Evolutionary conservation across 768 basidiomycete genomes (phyloP), one percentile per base, ranked within the genome.

Genomic region (Melanogaster broomeanus): DNA sequence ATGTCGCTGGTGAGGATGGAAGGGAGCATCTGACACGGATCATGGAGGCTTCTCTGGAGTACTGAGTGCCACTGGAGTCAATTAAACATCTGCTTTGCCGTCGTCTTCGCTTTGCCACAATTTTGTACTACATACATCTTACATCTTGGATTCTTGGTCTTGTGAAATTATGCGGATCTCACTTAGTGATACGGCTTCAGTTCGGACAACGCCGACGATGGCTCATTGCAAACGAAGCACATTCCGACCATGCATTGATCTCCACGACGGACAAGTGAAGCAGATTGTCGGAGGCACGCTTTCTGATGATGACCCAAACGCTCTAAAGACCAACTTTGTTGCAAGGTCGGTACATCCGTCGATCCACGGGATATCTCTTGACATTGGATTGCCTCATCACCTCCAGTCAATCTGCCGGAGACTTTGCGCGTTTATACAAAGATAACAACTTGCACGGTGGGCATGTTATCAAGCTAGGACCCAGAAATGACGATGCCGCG

Each of bases 281-380:
- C 97, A 99, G 72, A 98, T 99, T 48, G 91, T 99, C 13, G 97
- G 97, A 38, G 93, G 95, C 4, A 95, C 93, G 4, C 78, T 99
- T 27, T 90, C 88, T 18, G 88, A 92, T 45, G 60, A 69, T 21
- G 66, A 80, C 30, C 81, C 88, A 7, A 72, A 76, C 21, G 66
- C 65, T 35, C 76, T 97, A 58, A 82, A 80, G 68, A 95, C 92
- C 19, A 98, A 99, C 68, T 98, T 95, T 63, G 84, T 97, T 38
- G 84, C 95, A 54, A 90, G 83, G 95, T 87, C 25, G 34, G 64
- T 57, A 28, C 2, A 8, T n/a, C 61, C 60, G 82, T 75, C 19
- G 51, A 22, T 33, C 16, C 24, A 51, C 54, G 45, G 63, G 46
- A 53, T 51, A 50, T 16, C 6, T 48, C 7, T 45, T n/a, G 35